phyloP scores from a whole-genome alignment of 2,329 filamentous ascomycete species.

The Neonectria faginata region DNA sequence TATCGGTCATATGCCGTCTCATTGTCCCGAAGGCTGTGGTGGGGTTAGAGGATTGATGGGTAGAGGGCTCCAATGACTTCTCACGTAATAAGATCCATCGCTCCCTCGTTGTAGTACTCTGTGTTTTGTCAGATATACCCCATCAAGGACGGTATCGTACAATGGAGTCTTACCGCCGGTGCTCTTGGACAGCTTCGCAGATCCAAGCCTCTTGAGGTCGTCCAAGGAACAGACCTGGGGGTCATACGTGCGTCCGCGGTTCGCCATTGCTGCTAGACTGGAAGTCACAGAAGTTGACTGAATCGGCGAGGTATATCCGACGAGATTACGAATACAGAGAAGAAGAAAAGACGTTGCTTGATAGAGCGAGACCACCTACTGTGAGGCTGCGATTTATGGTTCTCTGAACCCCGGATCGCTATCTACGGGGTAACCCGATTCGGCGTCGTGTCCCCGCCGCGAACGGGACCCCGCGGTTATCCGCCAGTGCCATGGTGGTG shows the following conservation, averaged over 20 bases:
- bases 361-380: constrained; percentile 1
- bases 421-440: constrained; percentile 19
- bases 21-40: constrained; percentile 27
- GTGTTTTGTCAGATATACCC: not conserved
- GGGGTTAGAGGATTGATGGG: constrained; percentile 1
- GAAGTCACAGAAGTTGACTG: not conserved
- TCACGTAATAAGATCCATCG: constrained; percentile 24
- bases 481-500: not conserved
- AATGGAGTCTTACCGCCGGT: constrained; percentile 7
- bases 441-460: constrained; percentile 4
- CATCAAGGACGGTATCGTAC: too few species aligned
- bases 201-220: constrained; percentile 28
- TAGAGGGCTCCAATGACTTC: not conserved
- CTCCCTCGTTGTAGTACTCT: constrained; percentile 27
- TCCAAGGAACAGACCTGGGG: constrained; percentile 25
- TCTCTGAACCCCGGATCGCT: constrained; percentile 21
- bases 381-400: constrained; percentile 26
- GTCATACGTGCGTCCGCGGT: constrained; percentile 28
- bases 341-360: constrained; percentile 1
- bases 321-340: not conserved
- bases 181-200: constrained; percentile 19
- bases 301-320: not conserved
- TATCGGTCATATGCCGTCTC: constrained; percentile 30
- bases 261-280: constrained; percentile 22
- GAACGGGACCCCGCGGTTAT: constrained; percentile 13